Percentiles rank a stretch among this genome's conserved stretches.
These are phyloP conservation scores for Arabidopsis suecica DNA, from an alignment of 345 rosid genomes.

Conservation along the genomic window DNA sequence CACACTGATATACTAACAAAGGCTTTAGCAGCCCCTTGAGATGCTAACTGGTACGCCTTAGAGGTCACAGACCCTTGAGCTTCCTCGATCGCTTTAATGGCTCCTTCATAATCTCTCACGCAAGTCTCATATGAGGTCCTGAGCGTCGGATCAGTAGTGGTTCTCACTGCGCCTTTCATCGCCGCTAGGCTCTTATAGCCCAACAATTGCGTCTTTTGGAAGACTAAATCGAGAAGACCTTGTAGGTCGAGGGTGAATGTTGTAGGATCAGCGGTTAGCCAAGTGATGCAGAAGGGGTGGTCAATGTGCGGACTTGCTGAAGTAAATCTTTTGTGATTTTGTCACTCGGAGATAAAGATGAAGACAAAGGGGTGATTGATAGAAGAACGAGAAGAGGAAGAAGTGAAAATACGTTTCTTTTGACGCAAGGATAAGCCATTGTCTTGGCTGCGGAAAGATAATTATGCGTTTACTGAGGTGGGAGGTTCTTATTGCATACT, in stretches of 20 bases:
- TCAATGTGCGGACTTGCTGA: background rate
- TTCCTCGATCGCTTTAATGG: conserved; percentile 10
- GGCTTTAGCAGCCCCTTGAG: conserved; percentile 15
- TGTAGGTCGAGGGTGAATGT: conserved; percentile 11
- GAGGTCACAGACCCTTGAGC: conserved; percentile 14
- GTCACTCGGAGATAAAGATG: conserved; percentile 30
- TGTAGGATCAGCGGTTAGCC: conserved; percentile 29
- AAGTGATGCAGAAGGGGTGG: conserved; percentile 22
- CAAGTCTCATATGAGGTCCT: conserved; percentile 17
- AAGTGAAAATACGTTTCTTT: conserved; percentile 17
- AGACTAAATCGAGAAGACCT: conserved; percentile 27
- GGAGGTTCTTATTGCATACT: background rate
- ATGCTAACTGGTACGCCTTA: conserved; percentile 7
- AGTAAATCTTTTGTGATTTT: conserved; percentile 11
- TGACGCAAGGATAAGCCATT: conserved; percentile 30
- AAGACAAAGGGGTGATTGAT: conserved; percentile 29
- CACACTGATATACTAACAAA: conserved; percentile 20
- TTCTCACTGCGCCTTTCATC: conserved; percentile 29
- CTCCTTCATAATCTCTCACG: conserved; percentile 10
- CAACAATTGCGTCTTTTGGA: conserved; percentile 8
- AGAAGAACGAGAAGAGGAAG: conserved; percentile 30
- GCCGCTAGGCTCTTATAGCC: conserved; percentile 21
- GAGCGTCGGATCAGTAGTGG: conserved; percentile 34
- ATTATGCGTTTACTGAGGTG: background rate
- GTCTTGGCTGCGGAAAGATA: background rate